Evolutionary conservation across 2,329 filamentous ascomycete genomes (phyloP).

Genomic region (Zopfia rhizophila): DNA sequence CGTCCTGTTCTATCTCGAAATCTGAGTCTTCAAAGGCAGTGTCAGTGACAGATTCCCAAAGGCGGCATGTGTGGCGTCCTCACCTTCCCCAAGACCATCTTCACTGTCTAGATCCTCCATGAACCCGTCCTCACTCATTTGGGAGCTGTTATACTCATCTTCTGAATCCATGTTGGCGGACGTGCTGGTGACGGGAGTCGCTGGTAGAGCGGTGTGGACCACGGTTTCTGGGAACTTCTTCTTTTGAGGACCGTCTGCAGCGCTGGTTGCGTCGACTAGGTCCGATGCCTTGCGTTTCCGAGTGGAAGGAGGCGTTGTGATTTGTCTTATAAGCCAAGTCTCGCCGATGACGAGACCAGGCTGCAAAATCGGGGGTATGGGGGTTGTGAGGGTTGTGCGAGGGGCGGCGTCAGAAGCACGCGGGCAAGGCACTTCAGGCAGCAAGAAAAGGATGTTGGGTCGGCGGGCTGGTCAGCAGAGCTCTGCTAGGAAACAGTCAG

Average conservation of each 20-base stretch:
- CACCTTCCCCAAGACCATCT: constrained; percentile 59
- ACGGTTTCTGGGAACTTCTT: constrained; percentile 38
- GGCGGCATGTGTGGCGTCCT: constrained; percentile 16
- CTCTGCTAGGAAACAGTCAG: constrained; percentile 42
- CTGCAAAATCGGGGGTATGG: constrained; percentile 30
- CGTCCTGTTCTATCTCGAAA: constrained; percentile 67
- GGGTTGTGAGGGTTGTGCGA: constrained; percentile 15
- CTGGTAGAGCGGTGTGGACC: constrained; percentile 34
- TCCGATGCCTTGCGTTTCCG: constrained; percentile 54
- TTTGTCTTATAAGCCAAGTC: constrained; percentile 42
- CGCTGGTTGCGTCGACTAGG: constrained; percentile 37
- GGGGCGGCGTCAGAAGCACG: constrained; percentile 17
- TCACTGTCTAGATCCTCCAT: constrained; percentile 83
- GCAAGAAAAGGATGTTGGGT: constrained; percentile 10
- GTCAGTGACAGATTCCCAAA: constrained; percentile 20
- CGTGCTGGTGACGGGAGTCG: constrained; percentile 46
- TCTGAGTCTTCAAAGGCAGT: constrained; percentile 56
- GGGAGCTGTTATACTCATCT: constrained; percentile 88
- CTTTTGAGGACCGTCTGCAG: constrained; percentile 41
- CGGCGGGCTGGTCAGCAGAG: constrained; percentile 26
- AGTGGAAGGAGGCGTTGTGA: constrained; percentile 50
- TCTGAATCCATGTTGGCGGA: constrained; percentile 86
- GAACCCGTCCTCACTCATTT: constrained; percentile 80
- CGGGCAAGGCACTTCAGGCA: constrained; percentile 18
- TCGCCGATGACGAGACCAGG: constrained; percentile 55